Base-by-base conservation (phyloP, 2,329 filamentous ascomycete genomes). In the Fusarium annulatum region DNA sequence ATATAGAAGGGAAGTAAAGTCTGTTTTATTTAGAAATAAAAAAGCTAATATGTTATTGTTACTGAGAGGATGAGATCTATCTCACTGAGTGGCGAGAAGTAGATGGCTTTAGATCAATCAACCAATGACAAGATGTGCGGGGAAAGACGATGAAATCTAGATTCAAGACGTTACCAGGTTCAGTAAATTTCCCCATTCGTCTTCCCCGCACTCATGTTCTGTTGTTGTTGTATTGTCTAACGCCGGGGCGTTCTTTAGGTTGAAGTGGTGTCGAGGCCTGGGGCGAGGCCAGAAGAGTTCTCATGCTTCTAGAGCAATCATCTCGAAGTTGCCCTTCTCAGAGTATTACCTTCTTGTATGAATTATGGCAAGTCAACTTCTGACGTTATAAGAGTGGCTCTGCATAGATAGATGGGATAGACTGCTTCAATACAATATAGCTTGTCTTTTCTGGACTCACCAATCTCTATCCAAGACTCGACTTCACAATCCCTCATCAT, bases 401-500 rank as follows among this genome's bases (percentile, higher is more conserved):
- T 58, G 30, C 18, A 56, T 15, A 23, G 15, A 42, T 19, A n/a
- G 18, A 16, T 30, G 23, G n/a, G 19, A 21, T 36, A 30, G 21
- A 36, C 16, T 23, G 7, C 9, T 21, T 33, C 33, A 46, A 46
- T 14, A 9, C 21, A 55, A 57, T 66, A 73, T 66, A 75, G 49
- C 57, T 55, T 43, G 51, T 28, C 28, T 34, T 16, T 39, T 38
- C 18, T 51, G 48, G 34, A 26, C 56, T 60, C 23, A 38, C 51
- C 30, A 34, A 34, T 34, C 28, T 52, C 23, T 23, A 34, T 28
- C 42, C 36, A n/a, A 48, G 26, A 30, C 26, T 21, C 28, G 19
- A 45, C 10, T 23, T 30, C 15, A 34, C 30, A 45, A 51, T n/a
- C 30, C 33, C 11, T 38, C 69, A 75, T 28, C 49, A 76, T 76